These are phyloP conservation scores for Baudoinia panamericana DNA, from an alignment of 495 filamentous ascomycete genomes.

Conservation along the genomic window DNA sequence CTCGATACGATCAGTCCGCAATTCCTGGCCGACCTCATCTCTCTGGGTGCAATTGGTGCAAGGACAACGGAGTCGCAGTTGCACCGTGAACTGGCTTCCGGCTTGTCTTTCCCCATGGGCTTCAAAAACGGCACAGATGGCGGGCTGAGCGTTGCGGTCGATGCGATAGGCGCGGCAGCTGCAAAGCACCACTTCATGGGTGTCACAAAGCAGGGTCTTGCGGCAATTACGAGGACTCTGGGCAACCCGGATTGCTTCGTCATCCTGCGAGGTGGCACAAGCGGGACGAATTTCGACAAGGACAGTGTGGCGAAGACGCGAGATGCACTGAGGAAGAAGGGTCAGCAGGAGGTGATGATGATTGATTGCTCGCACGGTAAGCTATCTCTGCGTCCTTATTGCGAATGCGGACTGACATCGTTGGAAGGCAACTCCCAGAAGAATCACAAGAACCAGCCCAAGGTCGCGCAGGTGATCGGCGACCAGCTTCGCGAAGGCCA, in stretches of 20 bases:
- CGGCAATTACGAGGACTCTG: constrained; percentile 80
- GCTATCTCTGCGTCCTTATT: constrained; percentile 15
- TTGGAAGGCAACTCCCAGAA: constrained; percentile 59
- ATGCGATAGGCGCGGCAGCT: constrained; percentile 84
- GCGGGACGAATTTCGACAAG: constrained; percentile 89
- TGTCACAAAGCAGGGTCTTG: constrained; percentile 96
- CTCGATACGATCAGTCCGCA: constrained; percentile 95
- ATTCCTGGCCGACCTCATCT: constrained; percentile 90
- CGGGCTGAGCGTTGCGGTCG: constrained; percentile 84
- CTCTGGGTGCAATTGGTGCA: constrained; percentile 88
- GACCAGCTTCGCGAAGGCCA: constrained; percentile 82
- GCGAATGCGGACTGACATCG: too few relatives aligned
- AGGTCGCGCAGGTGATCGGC: constrained; percentile 69
- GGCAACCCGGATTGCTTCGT: constrained; percentile 97
- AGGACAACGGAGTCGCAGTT: constrained; percentile 95
- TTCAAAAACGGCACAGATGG: constrained; percentile 99
- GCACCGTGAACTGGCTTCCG: constrained; percentile 90
- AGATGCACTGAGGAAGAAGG: constrained; percentile 71
- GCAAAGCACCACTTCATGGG: constrained; percentile 95
- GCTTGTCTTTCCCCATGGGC: constrained; percentile 92
- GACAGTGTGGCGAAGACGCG: constrained; percentile 66
- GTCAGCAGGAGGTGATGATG: constrained; percentile 82
- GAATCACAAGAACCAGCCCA: constrained; percentile 77
- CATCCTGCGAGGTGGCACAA: constrained; percentile 80
- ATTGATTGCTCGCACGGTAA: constrained; percentile 90